These are phyloP conservation scores for Volvox africanus DNA, from an alignment of 139 green algal species.

Conservation along the genomic window DNA sequence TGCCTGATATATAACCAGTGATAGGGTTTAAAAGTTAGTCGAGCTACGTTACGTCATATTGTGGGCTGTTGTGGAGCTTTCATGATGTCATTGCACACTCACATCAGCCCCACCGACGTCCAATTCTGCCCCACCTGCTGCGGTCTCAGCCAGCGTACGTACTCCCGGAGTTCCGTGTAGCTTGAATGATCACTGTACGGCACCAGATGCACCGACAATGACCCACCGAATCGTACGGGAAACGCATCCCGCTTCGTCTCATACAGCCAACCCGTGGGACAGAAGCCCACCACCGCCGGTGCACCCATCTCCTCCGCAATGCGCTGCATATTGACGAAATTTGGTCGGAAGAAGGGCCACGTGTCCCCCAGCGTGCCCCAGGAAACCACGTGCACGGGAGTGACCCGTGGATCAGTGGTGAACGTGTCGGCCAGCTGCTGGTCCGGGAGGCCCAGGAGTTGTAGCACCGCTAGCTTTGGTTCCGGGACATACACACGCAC, in stretches of 20 bases:
- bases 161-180: constrained; percentile 86
- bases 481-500: constrained; percentile 68
- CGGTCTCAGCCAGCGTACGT: constrained; percentile 73
- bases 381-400: constrained; percentile 41
- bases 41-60: too few relatives aligned
- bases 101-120: too few relatives aligned
- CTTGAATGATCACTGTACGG: constrained; percentile 93
- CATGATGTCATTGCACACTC: too few relatives aligned
- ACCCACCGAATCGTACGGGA: constrained; percentile 64
- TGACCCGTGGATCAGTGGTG: constrained; percentile 61
- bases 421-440: constrained; percentile 59
- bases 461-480: constrained; percentile 75
- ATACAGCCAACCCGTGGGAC: constrained; percentile 92
- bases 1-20: too few relatives aligned
- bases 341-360: constrained; percentile 94
- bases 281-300: constrained; percentile 82
- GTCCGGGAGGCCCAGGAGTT: constrained; percentile 61
- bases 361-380: constrained; percentile 78
- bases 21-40: too few relatives aligned
- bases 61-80: too few relatives aligned
- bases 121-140: too few relatives aligned
- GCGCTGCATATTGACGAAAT: constrained; percentile 83
- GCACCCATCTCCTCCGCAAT: constrained; percentile 56
- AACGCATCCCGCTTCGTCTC: constrained; percentile 72
- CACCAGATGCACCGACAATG: constrained; percentile 80